phyloP scores from a whole-genome alignment of 257 asterid species.

The Thymus mandschuricus region DNA sequence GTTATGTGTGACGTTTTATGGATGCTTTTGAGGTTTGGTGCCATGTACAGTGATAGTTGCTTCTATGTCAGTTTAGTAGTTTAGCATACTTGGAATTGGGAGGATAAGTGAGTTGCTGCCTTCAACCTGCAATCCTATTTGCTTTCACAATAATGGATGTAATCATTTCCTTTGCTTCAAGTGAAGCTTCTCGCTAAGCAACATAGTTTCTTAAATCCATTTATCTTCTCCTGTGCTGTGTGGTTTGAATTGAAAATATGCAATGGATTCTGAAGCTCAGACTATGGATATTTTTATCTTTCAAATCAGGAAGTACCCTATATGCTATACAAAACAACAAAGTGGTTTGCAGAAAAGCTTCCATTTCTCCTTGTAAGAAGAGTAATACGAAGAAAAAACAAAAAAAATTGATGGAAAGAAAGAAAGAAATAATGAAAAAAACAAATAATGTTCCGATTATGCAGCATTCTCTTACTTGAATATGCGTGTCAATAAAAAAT shows the following conservation, averaged over 20 bases:
- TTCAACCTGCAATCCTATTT: neutral
- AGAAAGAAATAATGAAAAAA: neutral
- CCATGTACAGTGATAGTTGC: neutral
- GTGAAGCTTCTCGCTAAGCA: neutral
- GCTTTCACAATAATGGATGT: neutral
- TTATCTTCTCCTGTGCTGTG: neutral
- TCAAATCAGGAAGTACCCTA: neutral
- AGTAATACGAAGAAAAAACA: neutral
- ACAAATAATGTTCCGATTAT: neutral
- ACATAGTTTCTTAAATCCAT: neutral
- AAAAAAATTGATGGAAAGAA: neutral
- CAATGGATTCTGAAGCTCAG: neutral
- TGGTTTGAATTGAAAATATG: neutral
- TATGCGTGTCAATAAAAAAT: neutral
- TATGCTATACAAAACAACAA: neutral
- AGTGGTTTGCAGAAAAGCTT: neutral
- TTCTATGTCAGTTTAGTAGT: slow-evolving; percentile 8
- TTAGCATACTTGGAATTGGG: slow-evolving; percentile 21
- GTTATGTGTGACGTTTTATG: neutral
- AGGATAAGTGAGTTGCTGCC: neutral
- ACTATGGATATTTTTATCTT: neutral
- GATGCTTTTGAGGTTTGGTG: slow-evolving; percentile 10
- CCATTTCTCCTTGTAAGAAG: neutral
- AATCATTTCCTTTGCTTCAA: neutral
- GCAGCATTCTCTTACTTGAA: neutral